Base-by-base conservation (phyloP, 164 flowering plant genomes). In the Umbellularia californica region DNA sequence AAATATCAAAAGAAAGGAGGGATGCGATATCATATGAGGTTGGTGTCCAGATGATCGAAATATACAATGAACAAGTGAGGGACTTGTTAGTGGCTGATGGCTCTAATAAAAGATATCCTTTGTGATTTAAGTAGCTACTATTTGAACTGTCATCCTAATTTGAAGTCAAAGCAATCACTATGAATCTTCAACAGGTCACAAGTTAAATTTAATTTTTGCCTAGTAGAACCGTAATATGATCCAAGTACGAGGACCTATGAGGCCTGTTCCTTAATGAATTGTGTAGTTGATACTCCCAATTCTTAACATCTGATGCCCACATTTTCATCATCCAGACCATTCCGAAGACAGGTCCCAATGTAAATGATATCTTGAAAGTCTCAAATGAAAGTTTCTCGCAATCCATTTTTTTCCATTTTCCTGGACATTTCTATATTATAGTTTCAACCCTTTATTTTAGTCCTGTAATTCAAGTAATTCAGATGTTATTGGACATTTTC, bases 41-140 rank as follows among this genome's bases (percentile, higher is more conserved):
- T 50, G 82, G 87, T 28, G 93, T 93, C 17, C 98, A 94, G 72
- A 94, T 94, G 98, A 88, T 94, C 47, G 98, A 94, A 76, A 94
- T 93, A 75, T 92, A 94, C 82, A 94, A 94, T 78, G 98, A 94
- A 77, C 96, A 92, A 92, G 98, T 92, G 74, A 85, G 97, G 74
- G 97, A 94, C 83, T 82, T 94, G 17, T 74, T 94, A 72, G 90
- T 88, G 62, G 75, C 81, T 69, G 92, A 94, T 83, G 93, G 97
- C 62, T 82, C 92, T 12, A 81, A 76, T 47, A 88, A 84, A 86
- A 87, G 93, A 95, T 95, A 95, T 95, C 98, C 94, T 93, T 88
- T 72, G 19, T 7, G 47, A 41, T 41, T 41, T 41, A 41, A 41
- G 47, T 41, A 41, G 47, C 67, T 58, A 28, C 67, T 33, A 20